A percentile compares a stretch with the other conserved stretches of the same genome.
Evolutionary conservation across 257 asterid species (phyloP).

Genomic region (Jacaranda copaia): DNA sequence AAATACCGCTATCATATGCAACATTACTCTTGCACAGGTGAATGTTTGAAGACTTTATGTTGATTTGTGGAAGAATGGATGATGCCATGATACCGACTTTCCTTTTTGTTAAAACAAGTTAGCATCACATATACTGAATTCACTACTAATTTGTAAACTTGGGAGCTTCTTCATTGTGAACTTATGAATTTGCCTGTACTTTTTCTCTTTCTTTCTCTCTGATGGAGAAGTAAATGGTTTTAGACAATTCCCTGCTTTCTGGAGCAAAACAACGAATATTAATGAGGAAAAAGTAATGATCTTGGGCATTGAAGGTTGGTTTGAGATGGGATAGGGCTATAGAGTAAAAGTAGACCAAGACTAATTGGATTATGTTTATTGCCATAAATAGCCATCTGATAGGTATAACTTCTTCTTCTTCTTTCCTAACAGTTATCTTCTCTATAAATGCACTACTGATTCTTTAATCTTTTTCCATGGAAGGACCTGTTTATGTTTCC

Average conservation of each 20-base stretch:
- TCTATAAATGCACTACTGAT: not conserved
- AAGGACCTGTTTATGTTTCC: not conserved
- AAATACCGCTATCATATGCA: constrained; percentile 96
- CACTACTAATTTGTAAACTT: not conserved
- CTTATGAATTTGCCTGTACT: not conserved
- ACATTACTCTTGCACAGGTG: constrained; percentile 98
- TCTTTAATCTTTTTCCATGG: not conserved
- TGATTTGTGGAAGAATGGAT: constrained; percentile 27
- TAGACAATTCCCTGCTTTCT: constrained; percentile 5
- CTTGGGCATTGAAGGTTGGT: constrained; percentile 22
- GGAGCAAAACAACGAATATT: constrained; percentile 4
- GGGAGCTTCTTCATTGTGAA: not conserved
- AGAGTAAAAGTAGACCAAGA: not conserved
- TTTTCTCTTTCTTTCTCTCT: constrained; percentile 6
- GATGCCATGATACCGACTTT: constrained; percentile 13
- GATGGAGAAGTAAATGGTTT: not conserved
- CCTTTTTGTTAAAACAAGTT: not conserved
- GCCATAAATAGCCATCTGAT: not conserved
- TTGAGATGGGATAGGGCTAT: not conserved
- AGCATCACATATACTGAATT: constrained; percentile 14
- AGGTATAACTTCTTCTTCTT: not conserved
- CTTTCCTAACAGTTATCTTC: not conserved
- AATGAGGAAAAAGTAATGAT: constrained; percentile 6
- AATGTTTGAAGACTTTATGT: constrained; percentile 25
- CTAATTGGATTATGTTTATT: constrained; percentile 9